Percentiles rank a stretch among this genome's conserved stretches.
phyloP scores from a whole-genome alignment of 2,329 filamentous ascomycete genomes.

The Claviceps lovelessii region DNA sequence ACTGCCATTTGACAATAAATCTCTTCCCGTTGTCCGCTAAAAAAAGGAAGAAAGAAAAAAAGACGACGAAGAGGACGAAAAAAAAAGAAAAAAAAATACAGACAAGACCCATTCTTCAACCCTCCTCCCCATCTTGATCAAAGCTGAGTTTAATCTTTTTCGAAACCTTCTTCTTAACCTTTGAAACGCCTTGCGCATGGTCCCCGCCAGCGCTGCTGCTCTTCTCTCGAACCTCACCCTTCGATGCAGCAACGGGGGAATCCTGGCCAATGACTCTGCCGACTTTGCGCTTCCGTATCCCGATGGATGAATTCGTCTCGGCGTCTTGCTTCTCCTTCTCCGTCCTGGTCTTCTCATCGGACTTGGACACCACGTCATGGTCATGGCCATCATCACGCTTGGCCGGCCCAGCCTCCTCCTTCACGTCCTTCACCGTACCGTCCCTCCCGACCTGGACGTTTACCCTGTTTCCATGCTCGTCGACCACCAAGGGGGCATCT shows the following conservation, averaged over 20 bases:
- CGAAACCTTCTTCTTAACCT: constrained; percentile 34
- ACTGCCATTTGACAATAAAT: too few species aligned
- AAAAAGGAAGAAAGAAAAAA: too few species aligned
- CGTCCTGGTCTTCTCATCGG: constrained; percentile 15
- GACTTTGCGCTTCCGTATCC: constrained; percentile 40
- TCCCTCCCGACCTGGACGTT: constrained; percentile 28
- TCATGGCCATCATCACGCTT: constrained; percentile 9
- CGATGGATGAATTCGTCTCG: constrained; percentile 17
- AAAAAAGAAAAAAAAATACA: neutral
- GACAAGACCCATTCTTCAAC: constrained; percentile 14
- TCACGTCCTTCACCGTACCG: constrained; percentile 24
- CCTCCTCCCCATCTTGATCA: constrained; percentile 38
- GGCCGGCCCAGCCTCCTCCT: constrained; percentile 8
- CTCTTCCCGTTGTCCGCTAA: neutral
- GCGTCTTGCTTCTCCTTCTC: constrained; percentile 10
- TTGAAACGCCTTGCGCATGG: constrained; percentile 17
- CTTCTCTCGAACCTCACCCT: constrained; percentile 3
- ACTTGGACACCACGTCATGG: constrained; percentile 16
- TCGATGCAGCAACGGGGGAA: constrained; percentile 14
- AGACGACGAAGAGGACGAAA: too few species aligned
- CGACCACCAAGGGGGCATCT: constrained; percentile 60
- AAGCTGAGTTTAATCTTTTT: constrained; percentile 58
- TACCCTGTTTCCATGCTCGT: constrained; percentile 56
- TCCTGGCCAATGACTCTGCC: constrained; percentile 22
- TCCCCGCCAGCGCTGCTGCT: constrained; percentile 9